phyloP scores from a whole-genome alignment of 768 basidiomycete species.

The Terana coerulea region DNA sequence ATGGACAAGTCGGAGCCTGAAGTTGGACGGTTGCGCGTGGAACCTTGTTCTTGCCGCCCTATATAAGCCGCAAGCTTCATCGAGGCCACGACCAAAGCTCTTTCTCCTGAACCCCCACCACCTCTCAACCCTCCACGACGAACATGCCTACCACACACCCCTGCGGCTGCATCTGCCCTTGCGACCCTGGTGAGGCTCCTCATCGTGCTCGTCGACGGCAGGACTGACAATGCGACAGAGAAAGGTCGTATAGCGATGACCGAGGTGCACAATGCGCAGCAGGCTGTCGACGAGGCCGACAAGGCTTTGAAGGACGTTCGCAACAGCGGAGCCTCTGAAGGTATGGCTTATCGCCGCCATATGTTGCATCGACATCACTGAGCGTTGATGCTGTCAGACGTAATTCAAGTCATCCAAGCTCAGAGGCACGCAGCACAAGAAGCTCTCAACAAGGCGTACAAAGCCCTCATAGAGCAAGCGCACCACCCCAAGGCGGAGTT shows the following conservation, averaged over 20 bases:
- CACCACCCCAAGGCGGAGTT: conserved; percentile 1
- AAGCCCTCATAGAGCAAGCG: background rate
- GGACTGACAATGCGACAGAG: background rate
- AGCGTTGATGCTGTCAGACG: background rate
- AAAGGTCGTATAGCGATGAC: background rate
- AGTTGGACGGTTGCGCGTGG: background rate
- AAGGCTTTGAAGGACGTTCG: background rate
- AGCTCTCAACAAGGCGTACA: conserved; percentile 1
- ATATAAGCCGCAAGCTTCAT: background rate
- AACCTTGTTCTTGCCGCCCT: background rate
- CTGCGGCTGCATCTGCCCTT: conserved; percentile 3
- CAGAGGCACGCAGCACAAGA: background rate
- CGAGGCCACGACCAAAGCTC: background rate
- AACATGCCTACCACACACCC: conserved; percentile 1
- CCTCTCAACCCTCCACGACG: background rate
- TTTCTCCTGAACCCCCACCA: background rate
- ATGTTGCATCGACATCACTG: background rate
- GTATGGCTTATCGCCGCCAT: background rate
- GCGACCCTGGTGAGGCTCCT: conserved; percentile 2
- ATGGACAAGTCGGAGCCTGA: background rate
- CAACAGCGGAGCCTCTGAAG: conserved; percentile 5
- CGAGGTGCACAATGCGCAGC: background rate
- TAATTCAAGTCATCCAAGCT: background rate
- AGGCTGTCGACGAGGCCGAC: background rate
- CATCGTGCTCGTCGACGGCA: background rate